A percentile compares a stretch with the other conserved stretches of the same genome.
These are phyloP conservation scores for Castanea crenata DNA, from an alignment of 306 rosid genomes.

Conservation along the genomic window DNA sequence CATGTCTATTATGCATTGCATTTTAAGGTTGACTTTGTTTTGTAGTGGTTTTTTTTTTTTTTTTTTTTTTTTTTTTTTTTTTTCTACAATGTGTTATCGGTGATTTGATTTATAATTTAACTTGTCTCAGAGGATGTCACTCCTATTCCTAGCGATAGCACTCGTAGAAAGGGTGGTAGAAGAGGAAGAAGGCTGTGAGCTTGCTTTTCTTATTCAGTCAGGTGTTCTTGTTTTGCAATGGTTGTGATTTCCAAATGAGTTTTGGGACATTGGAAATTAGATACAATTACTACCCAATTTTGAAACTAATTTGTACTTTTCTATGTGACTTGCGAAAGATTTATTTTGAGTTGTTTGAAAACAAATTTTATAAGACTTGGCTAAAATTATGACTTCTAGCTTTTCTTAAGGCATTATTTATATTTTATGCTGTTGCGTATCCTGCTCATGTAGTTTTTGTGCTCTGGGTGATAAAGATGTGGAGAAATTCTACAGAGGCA, in stretches of 20 bases:
- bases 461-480: not conserved
- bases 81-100: too few relatives aligned
- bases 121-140: conserved; percentile 70
- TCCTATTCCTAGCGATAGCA: conserved; percentile 77
- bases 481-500: too few relatives aligned
- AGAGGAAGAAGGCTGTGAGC: conserved; percentile 77
- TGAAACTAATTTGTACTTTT: conserved; percentile 33
- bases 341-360: conserved; percentile 10
- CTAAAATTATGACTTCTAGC: not conserved
- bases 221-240: conserved; percentile 1
- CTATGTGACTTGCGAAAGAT: not conserved
- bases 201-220: conserved; percentile 11
- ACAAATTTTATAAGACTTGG: not conserved
- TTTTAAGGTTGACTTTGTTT: not conserved
- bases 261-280: conserved; percentile 19
- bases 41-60: not conserved
- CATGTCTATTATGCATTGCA: not conserved
- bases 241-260: conserved; percentile 15
- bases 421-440: not conserved
- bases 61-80: not conserved
- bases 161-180: conserved; percentile 87
- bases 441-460: not conserved
- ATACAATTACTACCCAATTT: conserved; percentile 27
- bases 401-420: not conserved
- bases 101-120: not conserved